Evolutionary conservation across 2,329 filamentous ascomycete species (phyloP).

Genomic region (Stagonosporopsis chrysanthemi): DNA sequence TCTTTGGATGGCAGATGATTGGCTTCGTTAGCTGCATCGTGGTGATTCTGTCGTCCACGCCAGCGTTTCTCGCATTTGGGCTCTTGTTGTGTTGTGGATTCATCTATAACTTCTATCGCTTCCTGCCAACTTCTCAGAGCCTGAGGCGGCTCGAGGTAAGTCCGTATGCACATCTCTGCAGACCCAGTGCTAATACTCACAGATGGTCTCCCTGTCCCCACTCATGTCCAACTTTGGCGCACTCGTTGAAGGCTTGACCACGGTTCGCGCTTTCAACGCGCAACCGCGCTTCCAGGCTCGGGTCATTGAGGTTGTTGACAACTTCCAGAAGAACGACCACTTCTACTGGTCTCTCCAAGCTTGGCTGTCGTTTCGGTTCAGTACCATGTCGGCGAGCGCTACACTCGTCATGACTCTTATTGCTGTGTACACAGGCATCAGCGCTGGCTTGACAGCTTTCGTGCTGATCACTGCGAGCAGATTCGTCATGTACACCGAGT

Average conservation of each 20-base stretch:
- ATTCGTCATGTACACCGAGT: constrained; percentile 73
- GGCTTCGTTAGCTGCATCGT: constrained; percentile 75
- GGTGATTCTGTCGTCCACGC: constrained; percentile 82
- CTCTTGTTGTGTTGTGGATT: constrained; percentile 72
- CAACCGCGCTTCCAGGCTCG: constrained; percentile 80
- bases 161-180: neutral
- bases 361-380: constrained; percentile 85
- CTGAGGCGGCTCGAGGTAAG: constrained; percentile 75
- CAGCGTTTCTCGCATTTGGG: constrained; percentile 77
- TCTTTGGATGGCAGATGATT: constrained; percentile 73
- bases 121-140: constrained; percentile 83
- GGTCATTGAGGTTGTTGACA: constrained; percentile 82
- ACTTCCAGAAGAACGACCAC: constrained; percentile 93
- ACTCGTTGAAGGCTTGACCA: constrained; percentile 83
- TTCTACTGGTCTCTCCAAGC: constrained; percentile 90
- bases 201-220: constrained; percentile 85
- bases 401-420: constrained; percentile 77
- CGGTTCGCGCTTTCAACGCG: constrained; percentile 82
- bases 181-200: constrained; percentile 14
- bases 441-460: constrained; percentile 82
- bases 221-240: constrained; percentile 93
- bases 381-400: constrained; percentile 73
- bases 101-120: constrained; percentile 75
- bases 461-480: constrained; percentile 75
- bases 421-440: constrained; percentile 76